Evolutionary conservation across 2,329 filamentous ascomycete genomes (phyloP).

Genomic region (Davidsoniella neocaledoniae): DNA sequence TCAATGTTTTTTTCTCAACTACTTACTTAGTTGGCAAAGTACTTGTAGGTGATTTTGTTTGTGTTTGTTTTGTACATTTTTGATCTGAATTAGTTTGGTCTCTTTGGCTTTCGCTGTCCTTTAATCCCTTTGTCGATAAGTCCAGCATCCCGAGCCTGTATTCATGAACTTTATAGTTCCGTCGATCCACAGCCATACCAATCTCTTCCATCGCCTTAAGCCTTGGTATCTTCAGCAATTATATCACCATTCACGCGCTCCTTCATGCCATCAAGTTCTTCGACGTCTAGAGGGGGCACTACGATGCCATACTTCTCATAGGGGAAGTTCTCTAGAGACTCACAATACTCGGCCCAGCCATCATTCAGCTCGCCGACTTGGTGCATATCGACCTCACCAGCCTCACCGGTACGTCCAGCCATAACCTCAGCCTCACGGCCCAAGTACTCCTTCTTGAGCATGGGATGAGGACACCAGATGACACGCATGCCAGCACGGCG

Average conservation of each 20-base stretch:
- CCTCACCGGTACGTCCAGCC: constrained; percentile 63
- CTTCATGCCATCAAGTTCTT: constrained; percentile 27
- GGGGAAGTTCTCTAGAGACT: constrained; percentile 35
- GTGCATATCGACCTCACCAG: constrained; percentile 35
- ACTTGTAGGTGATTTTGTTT: background rate
- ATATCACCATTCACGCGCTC: constrained; percentile 18
- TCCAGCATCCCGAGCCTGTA: background rate
- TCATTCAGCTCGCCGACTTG: constrained; percentile 40
- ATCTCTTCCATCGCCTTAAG: background rate
- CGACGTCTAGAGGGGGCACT: constrained; percentile 25
- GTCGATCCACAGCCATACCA: too few relatives aligned
- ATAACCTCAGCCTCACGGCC: constrained; percentile 68
- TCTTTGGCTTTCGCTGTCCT: background rate
- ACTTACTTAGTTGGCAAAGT: too few relatives aligned
- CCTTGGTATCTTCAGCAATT: constrained; percentile 7
- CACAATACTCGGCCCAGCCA: constrained; percentile 42
- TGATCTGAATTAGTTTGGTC: background rate
- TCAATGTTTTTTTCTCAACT: too few relatives aligned
- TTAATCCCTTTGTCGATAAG: background rate
- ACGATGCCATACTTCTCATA: constrained; percentile 42
- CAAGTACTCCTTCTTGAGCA: constrained; percentile 56
- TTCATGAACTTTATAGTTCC: background rate
- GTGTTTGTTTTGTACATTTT: background rate
- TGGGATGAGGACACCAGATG: constrained; percentile 77
- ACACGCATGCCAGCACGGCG: constrained; percentile 88